These are phyloP conservation scores for Soucietia sequanensis DNA, from an alignment of 805 yeast genomes.

Conservation along the genomic window DNA sequence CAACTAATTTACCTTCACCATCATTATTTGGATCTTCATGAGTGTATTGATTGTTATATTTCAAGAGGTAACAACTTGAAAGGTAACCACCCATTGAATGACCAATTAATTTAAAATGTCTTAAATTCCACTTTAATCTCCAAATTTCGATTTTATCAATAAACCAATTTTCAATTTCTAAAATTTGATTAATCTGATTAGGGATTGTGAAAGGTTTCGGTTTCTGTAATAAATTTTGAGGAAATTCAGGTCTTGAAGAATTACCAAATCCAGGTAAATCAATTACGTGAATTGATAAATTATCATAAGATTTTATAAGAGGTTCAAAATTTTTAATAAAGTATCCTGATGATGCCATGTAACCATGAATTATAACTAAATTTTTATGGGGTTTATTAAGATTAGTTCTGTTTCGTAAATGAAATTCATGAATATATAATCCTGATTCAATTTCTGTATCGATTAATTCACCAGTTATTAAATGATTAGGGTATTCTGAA, in stretches of 20 bases:
- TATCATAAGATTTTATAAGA: conserved; percentile 27
- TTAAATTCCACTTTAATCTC: conserved; percentile 24
- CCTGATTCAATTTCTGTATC: conserved; percentile 30
- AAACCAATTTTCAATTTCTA: conserved; percentile 40
- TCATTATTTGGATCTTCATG: conserved; percentile 1
- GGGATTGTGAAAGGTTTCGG: conserved; percentile 11
- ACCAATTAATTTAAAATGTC: conserved; percentile 29
- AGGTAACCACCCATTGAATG: conserved; percentile 47
- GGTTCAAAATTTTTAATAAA: conserved; percentile 37
- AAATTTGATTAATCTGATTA: conserved; percentile 29
- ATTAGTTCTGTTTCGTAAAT: conserved; percentile 22
- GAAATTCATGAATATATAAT: conserved; percentile 36
- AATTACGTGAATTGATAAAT: conserved; percentile 36
- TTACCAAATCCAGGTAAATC: conserved; percentile 46
- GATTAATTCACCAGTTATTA: conserved; percentile 19
- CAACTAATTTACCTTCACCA: conserved; percentile 14
- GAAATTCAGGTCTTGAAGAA: conserved; percentile 40
- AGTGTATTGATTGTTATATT: conserved; percentile 27
- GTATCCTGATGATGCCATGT: conserved; percentile 46
- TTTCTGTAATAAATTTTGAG: conserved; percentile 22
- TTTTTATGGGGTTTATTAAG: conserved; percentile 14
- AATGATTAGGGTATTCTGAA: conserved; percentile 1
- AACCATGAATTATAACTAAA: conserved; percentile 40
- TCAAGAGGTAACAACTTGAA: conserved; percentile 39
- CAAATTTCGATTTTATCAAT: conserved; percentile 38